Percentiles rank a stretch among this genome's conserved stretches.
phyloP scores from a whole-genome alignment of 1,284 basidiomycete species.

The Trichosporon sp. region DNA sequence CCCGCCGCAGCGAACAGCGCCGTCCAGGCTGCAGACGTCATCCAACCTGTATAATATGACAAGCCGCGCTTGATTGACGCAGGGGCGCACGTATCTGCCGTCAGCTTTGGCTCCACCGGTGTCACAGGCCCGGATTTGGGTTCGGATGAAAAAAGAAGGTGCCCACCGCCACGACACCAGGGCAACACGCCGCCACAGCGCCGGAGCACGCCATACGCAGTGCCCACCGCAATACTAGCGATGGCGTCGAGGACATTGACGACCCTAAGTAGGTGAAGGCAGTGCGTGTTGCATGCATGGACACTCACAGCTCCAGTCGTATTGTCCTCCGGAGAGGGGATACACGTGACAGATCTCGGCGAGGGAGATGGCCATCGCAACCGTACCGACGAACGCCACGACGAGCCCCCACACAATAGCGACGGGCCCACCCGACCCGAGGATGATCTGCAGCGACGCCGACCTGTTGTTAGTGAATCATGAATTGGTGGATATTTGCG shows the following conservation, averaged over 20 bases:
- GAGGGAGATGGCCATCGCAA: conserved; percentile 41
- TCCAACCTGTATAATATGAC: conserved; percentile 29
- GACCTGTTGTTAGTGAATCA: conserved; percentile 24
- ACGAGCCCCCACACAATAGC: conserved; percentile 53
- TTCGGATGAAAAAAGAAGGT: neutral
- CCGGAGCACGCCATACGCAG: neutral
- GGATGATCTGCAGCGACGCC: conserved; percentile 33
- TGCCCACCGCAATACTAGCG: neutral
- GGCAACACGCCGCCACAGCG: neutral
- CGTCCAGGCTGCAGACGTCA: conserved; percentile 50
- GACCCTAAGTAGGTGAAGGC: neutral
- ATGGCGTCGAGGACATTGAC: neutral
- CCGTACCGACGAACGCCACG: conserved; percentile 40
- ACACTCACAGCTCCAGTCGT: conserved; percentile 43
- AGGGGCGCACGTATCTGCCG: conserved; percentile 19
- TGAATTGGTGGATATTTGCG: too few species aligned
- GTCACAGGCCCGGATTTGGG: neutral
- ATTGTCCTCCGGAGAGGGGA: conserved; percentile 46
- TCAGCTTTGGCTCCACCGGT: neutral
- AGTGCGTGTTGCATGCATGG: neutral
- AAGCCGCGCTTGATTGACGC: conserved; percentile 15
- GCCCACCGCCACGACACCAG: neutral
- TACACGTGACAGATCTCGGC: conserved; percentile 31
- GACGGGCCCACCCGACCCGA: conserved; percentile 48
- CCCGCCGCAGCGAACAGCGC: conserved; percentile 50